Evolutionary conservation across 2,329 filamentous ascomycete species (phyloP).

Genomic region (Stagonosporopsis vannaccii): DNA sequence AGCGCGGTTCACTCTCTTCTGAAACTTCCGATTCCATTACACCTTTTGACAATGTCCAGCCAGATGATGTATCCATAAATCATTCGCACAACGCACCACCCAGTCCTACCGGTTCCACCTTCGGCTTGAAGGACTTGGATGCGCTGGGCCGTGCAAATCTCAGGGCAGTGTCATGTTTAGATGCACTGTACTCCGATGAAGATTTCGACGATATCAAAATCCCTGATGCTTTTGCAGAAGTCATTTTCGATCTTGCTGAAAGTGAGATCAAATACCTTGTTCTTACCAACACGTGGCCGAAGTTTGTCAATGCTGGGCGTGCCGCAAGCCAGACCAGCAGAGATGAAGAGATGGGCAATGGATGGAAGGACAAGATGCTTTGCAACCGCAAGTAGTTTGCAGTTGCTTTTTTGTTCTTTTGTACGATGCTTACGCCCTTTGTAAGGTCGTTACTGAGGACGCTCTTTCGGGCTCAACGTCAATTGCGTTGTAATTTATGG

Average conservation of each 20-base stretch:
- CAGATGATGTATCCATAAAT: constrained; percentile 6
- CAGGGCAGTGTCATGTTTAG: constrained; percentile 33
- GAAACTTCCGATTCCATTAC: constrained; percentile 32
- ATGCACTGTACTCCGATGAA: constrained; percentile 27
- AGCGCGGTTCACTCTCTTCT: constrained; percentile 24
- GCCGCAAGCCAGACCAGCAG: constrained; percentile 28
- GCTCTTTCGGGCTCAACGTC: neutral
- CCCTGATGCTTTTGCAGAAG: constrained; percentile 35
- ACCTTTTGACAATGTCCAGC: constrained; percentile 36
- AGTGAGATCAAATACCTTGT: constrained; percentile 47
- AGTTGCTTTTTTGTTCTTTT: neutral
- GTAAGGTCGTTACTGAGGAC: neutral
- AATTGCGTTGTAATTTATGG: neutral
- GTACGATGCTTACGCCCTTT: neutral
- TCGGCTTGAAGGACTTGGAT: constrained; percentile 33
- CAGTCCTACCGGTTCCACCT: constrained; percentile 23
- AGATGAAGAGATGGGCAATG: constrained; percentile 26
- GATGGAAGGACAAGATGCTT: constrained; percentile 18
- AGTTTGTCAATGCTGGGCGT: constrained; percentile 42
- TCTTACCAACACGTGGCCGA: constrained; percentile 48
- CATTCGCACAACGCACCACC: constrained; percentile 17
- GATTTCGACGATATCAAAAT: constrained; percentile 26
- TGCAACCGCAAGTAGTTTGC: constrained; percentile 7
- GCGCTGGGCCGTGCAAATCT: constrained; percentile 40
- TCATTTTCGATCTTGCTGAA: constrained; percentile 42